Conservation (phyloP, 2,329 filamentous ascomycete species). For the Lasiodiplodia theobromae region DNA sequence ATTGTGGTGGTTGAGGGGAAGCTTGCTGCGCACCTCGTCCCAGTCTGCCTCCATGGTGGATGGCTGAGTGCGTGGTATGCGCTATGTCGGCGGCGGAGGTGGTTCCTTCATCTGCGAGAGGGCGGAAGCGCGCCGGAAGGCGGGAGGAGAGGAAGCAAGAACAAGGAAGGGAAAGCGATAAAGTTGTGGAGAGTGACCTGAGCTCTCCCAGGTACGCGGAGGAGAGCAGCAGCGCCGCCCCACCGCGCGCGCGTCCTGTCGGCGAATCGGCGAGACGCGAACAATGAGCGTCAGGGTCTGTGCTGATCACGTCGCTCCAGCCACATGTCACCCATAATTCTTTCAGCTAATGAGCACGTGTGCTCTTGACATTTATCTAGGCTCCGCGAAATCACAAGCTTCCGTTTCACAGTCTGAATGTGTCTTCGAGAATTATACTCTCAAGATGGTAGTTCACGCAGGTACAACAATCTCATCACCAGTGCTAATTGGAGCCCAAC, state of each 20-base stretch:
- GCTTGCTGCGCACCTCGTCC: conserved; percentile 52
- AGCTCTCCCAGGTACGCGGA: neutral
- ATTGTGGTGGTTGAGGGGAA: conserved; percentile 4
- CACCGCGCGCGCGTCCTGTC: neutral
- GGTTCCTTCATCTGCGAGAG: conserved; percentile 27
- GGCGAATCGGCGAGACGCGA: neutral
- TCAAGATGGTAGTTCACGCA: too few relatives aligned
- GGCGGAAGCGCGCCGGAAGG: neutral
- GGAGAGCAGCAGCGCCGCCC: neutral
- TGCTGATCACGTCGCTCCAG: neutral
- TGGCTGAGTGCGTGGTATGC: conserved; percentile 5
- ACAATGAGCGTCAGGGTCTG: neutral
- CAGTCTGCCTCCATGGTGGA: conserved; percentile 59
- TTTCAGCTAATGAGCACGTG: neutral
- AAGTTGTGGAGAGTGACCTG: conserved; percentile 11
- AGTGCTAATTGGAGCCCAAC: too few relatives aligned
- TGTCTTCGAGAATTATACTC: too few relatives aligned
- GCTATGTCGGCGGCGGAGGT: conserved; percentile 16
- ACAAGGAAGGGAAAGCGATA: neutral
- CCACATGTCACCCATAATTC: neutral
- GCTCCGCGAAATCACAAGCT: too few relatives aligned
- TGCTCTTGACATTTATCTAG: neutral
- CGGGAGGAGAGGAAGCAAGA: neutral
- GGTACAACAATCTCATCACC: too few relatives aligned
- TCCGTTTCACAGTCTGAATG: too few relatives aligned